Evolutionary conservation across 176 grass and related monocot species (phyloP).

Genomic region (Themeda triandra): DNA sequence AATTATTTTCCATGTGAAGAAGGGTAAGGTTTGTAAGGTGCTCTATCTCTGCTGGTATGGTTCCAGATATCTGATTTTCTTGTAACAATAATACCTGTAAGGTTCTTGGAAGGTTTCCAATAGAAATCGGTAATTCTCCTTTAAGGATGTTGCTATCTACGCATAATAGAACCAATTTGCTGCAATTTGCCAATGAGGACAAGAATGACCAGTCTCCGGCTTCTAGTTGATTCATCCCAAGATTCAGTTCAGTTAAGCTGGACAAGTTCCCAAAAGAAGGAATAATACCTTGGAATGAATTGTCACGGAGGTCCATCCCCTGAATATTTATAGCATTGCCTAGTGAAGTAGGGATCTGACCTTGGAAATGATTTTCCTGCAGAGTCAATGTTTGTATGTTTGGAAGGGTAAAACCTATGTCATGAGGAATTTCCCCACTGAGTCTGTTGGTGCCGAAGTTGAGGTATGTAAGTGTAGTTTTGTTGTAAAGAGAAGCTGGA

Average conservation of each 20-base stretch:
- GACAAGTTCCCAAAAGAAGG: conserved; percentile 15
- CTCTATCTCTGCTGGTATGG: background rate
- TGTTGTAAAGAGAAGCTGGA: conserved; percentile 34
- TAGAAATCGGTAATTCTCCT: conserved; percentile 22
- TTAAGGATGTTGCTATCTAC: conserved; percentile 4
- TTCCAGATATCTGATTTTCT: conserved; percentile 19
- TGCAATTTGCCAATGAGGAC: conserved; percentile 28
- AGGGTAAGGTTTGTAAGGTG: background rate
- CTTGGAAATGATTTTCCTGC: background rate
- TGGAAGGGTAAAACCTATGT: background rate
- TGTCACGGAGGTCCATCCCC: background rate
- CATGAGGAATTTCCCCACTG: conserved; percentile 12
- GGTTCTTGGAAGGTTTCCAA: background rate
- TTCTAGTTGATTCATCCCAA: conserved; percentile 30
- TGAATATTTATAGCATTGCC: background rate
- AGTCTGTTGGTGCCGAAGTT: background rate
- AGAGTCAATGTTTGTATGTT: conserved; percentile 9
- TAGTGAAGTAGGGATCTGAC: conserved; percentile 25
- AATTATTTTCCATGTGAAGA: background rate
- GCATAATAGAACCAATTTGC: background rate
- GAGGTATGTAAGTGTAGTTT: conserved; percentile 18
- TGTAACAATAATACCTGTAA: background rate
- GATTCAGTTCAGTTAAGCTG: background rate
- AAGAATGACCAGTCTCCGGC: conserved; percentile 47
- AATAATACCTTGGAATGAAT: conserved; percentile 17